Conservation (phyloP, 31 red algal genomes). For the Odonthalia washingtoniensis region DNA sequence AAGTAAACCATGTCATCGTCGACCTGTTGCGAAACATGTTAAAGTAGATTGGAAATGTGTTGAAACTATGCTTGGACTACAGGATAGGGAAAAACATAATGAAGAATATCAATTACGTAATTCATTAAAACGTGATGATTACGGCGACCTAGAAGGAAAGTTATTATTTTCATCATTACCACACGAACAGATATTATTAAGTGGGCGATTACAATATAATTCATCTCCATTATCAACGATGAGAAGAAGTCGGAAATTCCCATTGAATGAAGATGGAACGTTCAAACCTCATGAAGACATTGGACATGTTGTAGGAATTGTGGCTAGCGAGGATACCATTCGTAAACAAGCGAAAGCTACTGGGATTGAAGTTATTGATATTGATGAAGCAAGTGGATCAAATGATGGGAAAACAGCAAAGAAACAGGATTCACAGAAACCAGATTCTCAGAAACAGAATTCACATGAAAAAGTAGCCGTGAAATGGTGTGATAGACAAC, state of each 20-base stretch:
- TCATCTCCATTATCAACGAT: constrained; percentile 37
- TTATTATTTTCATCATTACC: constrained; percentile 46
- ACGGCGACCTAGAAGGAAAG: constrained; percentile 31
- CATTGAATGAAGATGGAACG: constrained; percentile 49
- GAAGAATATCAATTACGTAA: constrained; percentile 16
- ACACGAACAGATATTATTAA: constrained; percentile 39
- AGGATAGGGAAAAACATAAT: not conserved
- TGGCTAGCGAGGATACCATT: constrained; percentile 36
- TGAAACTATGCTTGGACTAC: constrained; percentile 25
- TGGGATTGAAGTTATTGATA: constrained; percentile 21
- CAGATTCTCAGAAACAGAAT: not conserved
- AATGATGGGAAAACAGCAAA: not conserved
- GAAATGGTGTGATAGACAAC: constrained; percentile 34
- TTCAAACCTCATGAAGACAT: constrained; percentile 51
- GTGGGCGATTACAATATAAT: constrained; percentile 44
- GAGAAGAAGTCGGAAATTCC: constrained; percentile 47
- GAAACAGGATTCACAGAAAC: not conserved
- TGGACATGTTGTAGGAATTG: constrained; percentile 27
- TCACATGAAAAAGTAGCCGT: not conserved
- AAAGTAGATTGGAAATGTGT: constrained; percentile 40
- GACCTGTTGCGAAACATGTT: not conserved
- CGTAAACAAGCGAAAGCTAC: constrained; percentile 24
- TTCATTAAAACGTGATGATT: constrained; percentile 27
- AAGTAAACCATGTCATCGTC: not conserved
- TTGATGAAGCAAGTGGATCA: not conserved